Conservation (phyloP, 768 basidiomycete genomes). For the Hirschioporus abietinus region DNA sequence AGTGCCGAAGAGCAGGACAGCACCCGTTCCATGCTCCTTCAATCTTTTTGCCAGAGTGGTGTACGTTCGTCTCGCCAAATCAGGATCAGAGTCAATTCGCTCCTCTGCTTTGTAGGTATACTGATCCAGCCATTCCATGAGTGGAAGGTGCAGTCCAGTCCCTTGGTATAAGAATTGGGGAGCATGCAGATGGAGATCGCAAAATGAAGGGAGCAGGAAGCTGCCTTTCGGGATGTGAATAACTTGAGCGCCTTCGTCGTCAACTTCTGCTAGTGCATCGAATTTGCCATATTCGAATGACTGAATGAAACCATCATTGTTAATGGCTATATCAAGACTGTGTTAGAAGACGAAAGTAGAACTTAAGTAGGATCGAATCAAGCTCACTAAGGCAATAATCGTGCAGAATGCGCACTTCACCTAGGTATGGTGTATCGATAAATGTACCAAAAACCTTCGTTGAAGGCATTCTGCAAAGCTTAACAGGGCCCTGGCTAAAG, state of each 20-base stretch:
- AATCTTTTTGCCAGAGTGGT: constrained; percentile 58
- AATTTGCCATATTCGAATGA: constrained; percentile 37
- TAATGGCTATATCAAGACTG: constrained; percentile 21
- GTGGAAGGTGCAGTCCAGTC: constrained; percentile 75
- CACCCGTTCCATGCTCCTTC: constrained; percentile 69
- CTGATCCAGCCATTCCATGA: constrained; percentile 79
- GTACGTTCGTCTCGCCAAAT: constrained; percentile 65
- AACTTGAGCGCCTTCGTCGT: constrained; percentile 17
- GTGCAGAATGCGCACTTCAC: constrained; percentile 45
- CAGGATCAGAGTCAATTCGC: constrained; percentile 54
- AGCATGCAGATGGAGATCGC: constrained; percentile 82
- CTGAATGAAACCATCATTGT: constrained; percentile 42
- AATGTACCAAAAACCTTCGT: constrained; percentile 37
- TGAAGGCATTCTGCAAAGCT: neutral
- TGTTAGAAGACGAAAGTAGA: neutral
- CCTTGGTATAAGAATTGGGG: constrained; percentile 89
- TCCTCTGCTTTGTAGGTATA: constrained; percentile 85
- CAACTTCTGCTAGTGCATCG: constrained; percentile 30
- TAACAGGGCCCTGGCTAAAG: neutral
- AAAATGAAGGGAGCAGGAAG: constrained; percentile 76
- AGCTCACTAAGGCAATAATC: constrained; percentile 53
- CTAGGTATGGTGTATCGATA: constrained; percentile 50
- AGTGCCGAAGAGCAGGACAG: constrained; percentile 78
- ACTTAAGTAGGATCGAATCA: neutral
- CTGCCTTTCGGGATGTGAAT: constrained; percentile 41